Conservation (phyloP, 176 grass and related monocot genomes). For the Bothriochloa decipiens region DNA sequence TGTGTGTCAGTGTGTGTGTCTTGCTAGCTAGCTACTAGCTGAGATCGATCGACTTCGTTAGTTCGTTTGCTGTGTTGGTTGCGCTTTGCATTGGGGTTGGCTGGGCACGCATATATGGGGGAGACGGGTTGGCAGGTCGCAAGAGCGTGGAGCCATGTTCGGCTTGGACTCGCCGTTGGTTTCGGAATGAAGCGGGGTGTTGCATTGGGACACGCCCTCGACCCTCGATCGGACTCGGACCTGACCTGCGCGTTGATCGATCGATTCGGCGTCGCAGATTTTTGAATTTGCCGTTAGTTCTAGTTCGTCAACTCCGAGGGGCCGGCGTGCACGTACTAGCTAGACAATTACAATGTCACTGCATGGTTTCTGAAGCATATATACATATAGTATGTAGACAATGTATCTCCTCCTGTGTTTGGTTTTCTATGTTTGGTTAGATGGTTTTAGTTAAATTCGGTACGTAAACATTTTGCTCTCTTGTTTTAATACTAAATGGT, state of each 20-base stretch:
- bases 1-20: neutral
- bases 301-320: slow-evolving; percentile 33
- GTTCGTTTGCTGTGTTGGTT: neutral
- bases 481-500: no score
- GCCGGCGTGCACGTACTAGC: neutral
- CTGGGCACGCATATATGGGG: neutral
- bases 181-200: slow-evolving; percentile 23
- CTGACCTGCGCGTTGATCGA: neutral
- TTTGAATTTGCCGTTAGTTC: slow-evolving; percentile 13
- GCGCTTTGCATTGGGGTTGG: neutral
- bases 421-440: no score
- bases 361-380: neutral
- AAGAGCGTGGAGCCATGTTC: slow-evolving; percentile 12
- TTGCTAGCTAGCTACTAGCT: neutral
- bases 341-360: neutral
- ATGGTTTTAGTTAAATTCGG: no score
- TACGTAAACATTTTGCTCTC: no score
- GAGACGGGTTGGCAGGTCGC: slow-evolving; percentile 11
- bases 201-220: neutral
- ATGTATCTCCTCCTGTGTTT: no score
- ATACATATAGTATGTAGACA: no score
- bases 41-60: neutral
- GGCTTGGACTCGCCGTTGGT: slow-evolving; percentile 7
- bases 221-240: neutral
- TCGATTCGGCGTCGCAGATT: neutral